These are phyloP conservation scores for Xanthoceras sorbifolium DNA, from an alignment of 345 rosid species.

Conservation along the genomic window DNA sequence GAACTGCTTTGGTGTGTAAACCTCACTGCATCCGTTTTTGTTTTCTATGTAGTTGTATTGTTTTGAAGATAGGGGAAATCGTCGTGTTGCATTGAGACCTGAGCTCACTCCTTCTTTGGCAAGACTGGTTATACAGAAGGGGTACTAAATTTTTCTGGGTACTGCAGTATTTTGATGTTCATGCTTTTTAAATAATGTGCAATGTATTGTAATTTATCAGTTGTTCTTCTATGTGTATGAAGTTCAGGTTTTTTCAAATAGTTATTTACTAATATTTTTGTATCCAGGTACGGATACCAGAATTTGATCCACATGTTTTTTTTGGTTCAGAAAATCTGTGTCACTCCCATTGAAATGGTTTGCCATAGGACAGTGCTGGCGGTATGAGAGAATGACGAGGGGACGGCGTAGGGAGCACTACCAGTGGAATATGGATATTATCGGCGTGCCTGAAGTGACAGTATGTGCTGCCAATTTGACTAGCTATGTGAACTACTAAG, in stretches of 20 bases:
- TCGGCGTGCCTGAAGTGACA: constrained; percentile 82
- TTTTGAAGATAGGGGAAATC: constrained; percentile 93
- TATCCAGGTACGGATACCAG: constrained; percentile 63
- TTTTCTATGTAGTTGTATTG: constrained; percentile 67
- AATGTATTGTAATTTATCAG: background rate
- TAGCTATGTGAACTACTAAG: constrained; percentile 2
- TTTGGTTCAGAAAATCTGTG: constrained; percentile 85
- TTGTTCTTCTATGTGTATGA: constrained; percentile 9
- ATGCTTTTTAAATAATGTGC: background rate
- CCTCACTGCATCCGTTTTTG: no score
- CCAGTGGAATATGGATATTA: constrained; percentile 99
- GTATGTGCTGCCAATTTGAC: constrained; percentile 44
- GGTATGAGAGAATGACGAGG: constrained; percentile 97
- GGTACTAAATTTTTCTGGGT: constrained; percentile 40
- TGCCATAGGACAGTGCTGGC: constrained; percentile 96
- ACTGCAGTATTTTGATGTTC: background rate
- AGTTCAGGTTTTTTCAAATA: constrained; percentile 17
- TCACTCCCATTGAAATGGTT: constrained; percentile 96
- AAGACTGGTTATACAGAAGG: constrained; percentile 92
- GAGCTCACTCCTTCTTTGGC: constrained; percentile 97
- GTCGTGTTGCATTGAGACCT: constrained; percentile 97
- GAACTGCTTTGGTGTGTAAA: no score
- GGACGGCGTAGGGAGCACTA: constrained; percentile 97
- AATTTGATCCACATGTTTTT: constrained; percentile 62
- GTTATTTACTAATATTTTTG: constrained; percentile 43